Conservation (phyloP, 164 flowering plant species). For the Nymphaea colorata region DNA sequence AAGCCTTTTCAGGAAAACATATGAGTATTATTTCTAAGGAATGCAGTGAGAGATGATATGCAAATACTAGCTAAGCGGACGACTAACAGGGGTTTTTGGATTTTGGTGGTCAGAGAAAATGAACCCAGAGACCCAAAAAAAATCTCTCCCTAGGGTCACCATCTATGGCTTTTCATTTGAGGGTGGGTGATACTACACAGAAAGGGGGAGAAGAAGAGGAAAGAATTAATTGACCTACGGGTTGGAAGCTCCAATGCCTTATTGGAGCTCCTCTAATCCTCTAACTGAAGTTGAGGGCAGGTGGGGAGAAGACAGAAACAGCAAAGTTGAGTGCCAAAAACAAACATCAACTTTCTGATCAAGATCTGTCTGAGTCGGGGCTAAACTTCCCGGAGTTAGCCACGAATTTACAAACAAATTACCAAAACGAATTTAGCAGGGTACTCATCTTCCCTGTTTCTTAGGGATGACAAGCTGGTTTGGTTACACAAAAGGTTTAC, state of each 20-base stretch:
- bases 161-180: neutral
- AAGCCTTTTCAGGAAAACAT: neutral
- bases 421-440: neutral
- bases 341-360: slow-evolving; percentile 4
- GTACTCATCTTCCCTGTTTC: slow-evolving; percentile 7
- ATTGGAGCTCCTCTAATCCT: slow-evolving; percentile 1
- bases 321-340: slow-evolving; percentile 13
- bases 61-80: neutral
- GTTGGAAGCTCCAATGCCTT: neutral
- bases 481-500: slow-evolving; percentile 1
- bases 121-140: slow-evolving; percentile 5
- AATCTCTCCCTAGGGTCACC: slow-evolving; percentile 1
- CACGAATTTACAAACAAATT: slow-evolving; percentile 3
- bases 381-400: slow-evolving; percentile 9
- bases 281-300: neutral
- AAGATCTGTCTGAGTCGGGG: slow-evolving; percentile 4
- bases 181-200: neutral
- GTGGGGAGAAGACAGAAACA: neutral
- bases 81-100: neutral
- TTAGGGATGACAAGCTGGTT: slow-evolving; percentile 4
- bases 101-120: neutral
- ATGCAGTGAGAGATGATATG: neutral
- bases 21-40: neutral
- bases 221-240: neutral
- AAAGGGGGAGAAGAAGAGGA: neutral